Evolutionary conservation across 441 rosid species (phyloP), one percentile per base, ranked within the genome.

Genomic region (Syzygium malaccense): DNA sequence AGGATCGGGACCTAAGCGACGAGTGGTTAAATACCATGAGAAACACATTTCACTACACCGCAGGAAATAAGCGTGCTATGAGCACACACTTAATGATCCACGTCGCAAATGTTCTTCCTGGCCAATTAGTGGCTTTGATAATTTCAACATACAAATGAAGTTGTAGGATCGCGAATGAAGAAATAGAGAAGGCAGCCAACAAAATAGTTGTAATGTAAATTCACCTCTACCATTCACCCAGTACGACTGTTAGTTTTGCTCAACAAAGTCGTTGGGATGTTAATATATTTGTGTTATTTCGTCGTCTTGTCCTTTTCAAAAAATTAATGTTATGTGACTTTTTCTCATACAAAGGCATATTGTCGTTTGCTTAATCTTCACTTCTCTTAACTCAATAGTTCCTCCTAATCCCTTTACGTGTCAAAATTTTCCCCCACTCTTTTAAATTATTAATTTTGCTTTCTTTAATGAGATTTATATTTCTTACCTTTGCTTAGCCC

Each of bases 81-180:
- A 49, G 51, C 51, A 49, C 11, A 11, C 51, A 49, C 1, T 49
- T 49, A 3, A 49, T 49, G 11, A 49, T 49, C 51, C 51, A 8
- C 11, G 11, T 49, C 3, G 51, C 51, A 49, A 49, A 9, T 49
- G 51, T 49, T 49, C 3, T 11, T 49, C 51, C 11, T 9, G 13
- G 51, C 51, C 51, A 49, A 49, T 49, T 8, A 11, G 51, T 9
- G 51, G 11, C 51, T 49, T 49, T 11, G 12, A 49, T 49, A 49
- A 49, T 49, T 49, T 49, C 2, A 49, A 49, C 3, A 11, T 49
- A 49, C 51, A 49, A 49, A 49, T 12, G 51, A 49, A 49, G 51
- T 19, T 56, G 60, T 0, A 1, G 60, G 28, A 8, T 0, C 58
- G 12, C 25, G 62, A 13, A 25, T 2, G 25, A 0, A 57, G 6